Evolutionary conservation across 768 basidiomycete genomes (phyloP), one percentile per base, ranked within the genome.

Genomic region (Steccherinum ochraceum): DNA sequence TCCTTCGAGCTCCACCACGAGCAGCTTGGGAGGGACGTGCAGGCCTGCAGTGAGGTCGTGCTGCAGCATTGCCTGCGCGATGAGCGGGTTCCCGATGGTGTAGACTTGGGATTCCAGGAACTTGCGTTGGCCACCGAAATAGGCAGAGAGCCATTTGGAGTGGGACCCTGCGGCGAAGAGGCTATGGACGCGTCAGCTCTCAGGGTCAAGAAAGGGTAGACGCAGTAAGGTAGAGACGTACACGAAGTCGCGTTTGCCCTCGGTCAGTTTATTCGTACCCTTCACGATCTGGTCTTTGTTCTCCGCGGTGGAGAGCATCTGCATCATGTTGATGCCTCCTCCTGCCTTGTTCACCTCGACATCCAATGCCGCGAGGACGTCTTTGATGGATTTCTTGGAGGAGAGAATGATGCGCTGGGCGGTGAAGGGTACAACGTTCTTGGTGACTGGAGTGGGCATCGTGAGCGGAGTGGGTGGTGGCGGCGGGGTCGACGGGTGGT

Each of bases 61-160:
- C 49, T 63, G 56, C 46, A 80, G 48, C 55, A 81, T 71, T 2
- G 58, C 61, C 50, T 76, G 70, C 0, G 77, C 79, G 43, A 77
- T 63, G 45, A 77, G 61, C 2, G 79, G 79, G 60, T 79, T 79
- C 16, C 78, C 78, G 50, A 78, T 65, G 24, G 67, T 70, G 61
- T 81, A 81, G 12, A 73, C 58, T 40, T 67, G 56, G 1, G 70
- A 63, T 24, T 52, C 40, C 10, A 30, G 12, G 46, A 51, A 35
- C 7, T 18, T 12, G 12, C 39, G 45, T 16, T 24, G 26, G 13
- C 45, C 48, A 4, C 30, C 44, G 25, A 19, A 26, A 16, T 41
- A 46, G n/a, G 25, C 21, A 25, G 45, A 50, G 18, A 56, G 42
- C 52, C 55, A 56, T 24, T 18, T 5, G 21, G 55, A 46, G 30